Evolutionary conservation across 805 yeast genomes (phyloP), one percentile per base, ranked within the genome.

Genomic region (Yarrowia osloensis): DNA sequence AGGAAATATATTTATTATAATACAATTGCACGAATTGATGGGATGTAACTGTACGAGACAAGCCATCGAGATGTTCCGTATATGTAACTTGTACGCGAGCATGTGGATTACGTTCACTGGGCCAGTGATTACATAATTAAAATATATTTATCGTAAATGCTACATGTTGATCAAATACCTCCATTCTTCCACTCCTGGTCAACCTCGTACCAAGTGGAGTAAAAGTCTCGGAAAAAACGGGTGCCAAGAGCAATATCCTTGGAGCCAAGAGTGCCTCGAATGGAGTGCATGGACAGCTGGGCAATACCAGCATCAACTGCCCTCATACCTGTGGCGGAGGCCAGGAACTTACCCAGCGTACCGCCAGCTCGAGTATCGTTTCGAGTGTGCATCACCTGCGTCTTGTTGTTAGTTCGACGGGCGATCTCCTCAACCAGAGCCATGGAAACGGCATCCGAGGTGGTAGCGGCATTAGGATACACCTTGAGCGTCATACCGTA

Each of bases 331-430:
- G 76, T 72, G 44, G 73, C 73, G 7, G 77, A 67, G 17, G 77
- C 71, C 7, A 80, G 72, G 69, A 80, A 73, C 75, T 87, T 97
- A 0, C 97, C 97, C 74, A 91, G 90, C 29, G 97, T 90, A 44
- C 96, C 96, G 35, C 97, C 97, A 0, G 92, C 87, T 74, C 95
- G 84, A 17, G 90, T 84, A 75, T 88, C 93, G 78, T 91, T 91
- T 77, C 95, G 85, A 75, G 90, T 88, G 74, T 91, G 97, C 86
- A 90, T 90, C 77, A 74, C 87, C 78, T 91, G 97, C 31, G 91
- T 71, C 66, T 79, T 78, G 74, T 89, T 91, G 62, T 81, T 88
- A 69, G 89, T 86, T 65, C 78, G 74, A 68, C 84, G 79, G 2
- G 91, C 96, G 70, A 91, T 75, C 72, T 88, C 88, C 76, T 89